A percentile compares a stretch with the other conserved stretches of the same genome.
phyloP scores from a whole-genome alignment of 306 rosid species.

The Pterocarpus macrocarpus region DNA sequence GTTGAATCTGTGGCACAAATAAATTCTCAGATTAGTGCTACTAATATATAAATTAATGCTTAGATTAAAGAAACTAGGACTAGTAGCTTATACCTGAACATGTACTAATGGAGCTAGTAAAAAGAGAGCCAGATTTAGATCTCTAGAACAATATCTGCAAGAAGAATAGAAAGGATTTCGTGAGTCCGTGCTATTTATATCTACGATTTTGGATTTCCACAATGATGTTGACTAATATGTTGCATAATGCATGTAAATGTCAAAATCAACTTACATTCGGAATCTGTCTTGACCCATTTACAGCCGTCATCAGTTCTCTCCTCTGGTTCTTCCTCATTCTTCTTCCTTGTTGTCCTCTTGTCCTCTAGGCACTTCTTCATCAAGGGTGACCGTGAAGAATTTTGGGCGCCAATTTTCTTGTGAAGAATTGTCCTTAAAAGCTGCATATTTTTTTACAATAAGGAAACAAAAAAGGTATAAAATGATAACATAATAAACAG shows the following conservation, averaged over 20 bases:
- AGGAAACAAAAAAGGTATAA: not conserved
- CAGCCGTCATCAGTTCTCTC: conserved; percentile 64
- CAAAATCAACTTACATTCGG: conserved; percentile 78
- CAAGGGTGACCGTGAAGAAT: conserved; percentile 56
- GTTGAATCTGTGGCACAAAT: conserved; percentile 38
- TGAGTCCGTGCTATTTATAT: conserved; percentile 21
- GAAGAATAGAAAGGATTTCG: conserved; percentile 7
- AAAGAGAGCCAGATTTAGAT: conserved; percentile 57
- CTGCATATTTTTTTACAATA: conserved; percentile 48
- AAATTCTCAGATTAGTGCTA: conserved; percentile 32
- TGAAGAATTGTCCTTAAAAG: conserved; percentile 86
- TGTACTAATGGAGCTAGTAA: conserved; percentile 38
- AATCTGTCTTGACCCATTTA: conserved; percentile 98
- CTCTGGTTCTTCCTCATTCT: conserved; percentile 51
- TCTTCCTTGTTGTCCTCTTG: conserved; percentile 56
- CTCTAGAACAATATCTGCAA: conserved; percentile 97
- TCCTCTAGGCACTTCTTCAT: conserved; percentile 71
- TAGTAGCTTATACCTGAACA: conserved; percentile 46
- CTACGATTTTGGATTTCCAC: not conserved
- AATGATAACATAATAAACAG: not conserved
- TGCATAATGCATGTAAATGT: too few relatives aligned
- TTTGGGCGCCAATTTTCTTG: conserved; percentile 75
- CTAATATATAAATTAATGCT: not conserved
- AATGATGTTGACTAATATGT: conserved; percentile 2
- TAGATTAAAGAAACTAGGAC: not conserved